Evolutionary conservation across 2,329 filamentous ascomycete genomes (phyloP), one percentile per base, ranked within the genome.

Genomic region (Arthrobotrys sphaeroides): DNA sequence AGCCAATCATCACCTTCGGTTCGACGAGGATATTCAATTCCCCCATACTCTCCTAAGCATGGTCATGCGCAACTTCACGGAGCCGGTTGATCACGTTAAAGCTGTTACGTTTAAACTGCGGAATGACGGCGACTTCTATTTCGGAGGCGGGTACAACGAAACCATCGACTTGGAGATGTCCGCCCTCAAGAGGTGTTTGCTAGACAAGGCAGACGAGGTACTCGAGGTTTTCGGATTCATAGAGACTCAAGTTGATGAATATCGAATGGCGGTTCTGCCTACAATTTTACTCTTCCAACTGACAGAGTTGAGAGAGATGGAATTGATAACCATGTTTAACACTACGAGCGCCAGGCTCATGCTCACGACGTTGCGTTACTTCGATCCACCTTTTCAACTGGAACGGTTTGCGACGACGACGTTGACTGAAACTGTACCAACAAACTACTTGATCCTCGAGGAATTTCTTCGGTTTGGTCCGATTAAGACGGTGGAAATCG

Each of bases 201-300:
- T 42, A 18, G 13, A 64, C n/a, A 51, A 43, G 3, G 45, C 36
- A n/a, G 36, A 22, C 0, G 62, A 43, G 20, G 31, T 9, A 2
- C 20, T 62, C 13, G 61, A 47, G 16, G 31, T 55, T 16, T 60
- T 55, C 9, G 26, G n/a, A 12, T 55, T 57, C 12, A 49, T 74
- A 10, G 53, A 51, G 20, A 40, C 28, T 2, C 45, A 68, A 3
- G 31, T 74, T 7, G 62, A 68, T 2, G 38, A 62, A n/a, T 68
- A 64, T 18, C 62, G 70, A 9, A 36, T 64, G 20, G 57, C 55
- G 5, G 43, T 59, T 2, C 38, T 74, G 18, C 55, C 70, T 7
- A 74, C 70, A 0, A 45, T 68, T 26, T n/a, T 74, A 6, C 28
- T 74, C 6, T 74, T 57, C 18, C 70, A 64, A 31, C 20, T 74